Base-by-base conservation (phyloP, 164 flowering plant species). In the Magnolia changhungtana region DNA sequence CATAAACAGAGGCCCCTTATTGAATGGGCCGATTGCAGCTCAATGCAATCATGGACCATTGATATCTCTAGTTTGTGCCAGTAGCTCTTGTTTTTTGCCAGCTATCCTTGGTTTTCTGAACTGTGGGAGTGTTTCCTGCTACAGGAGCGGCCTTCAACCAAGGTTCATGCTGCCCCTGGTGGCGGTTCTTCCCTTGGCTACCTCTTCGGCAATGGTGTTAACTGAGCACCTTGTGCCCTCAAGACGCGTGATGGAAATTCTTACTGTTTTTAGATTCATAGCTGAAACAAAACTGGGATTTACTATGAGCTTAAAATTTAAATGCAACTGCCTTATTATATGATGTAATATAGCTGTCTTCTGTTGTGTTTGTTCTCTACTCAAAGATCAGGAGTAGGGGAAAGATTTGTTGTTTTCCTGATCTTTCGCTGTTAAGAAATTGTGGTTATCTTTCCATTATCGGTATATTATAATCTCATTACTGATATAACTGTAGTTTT, bases 111-210 rank as follows among this genome's bases (percentile, higher is more conserved):
- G 45, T 37, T 37, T 37, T 37, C 45, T 4, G 7, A 37, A 37
- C 45, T 37, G 45, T 37, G 45, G 45, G 45, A 37, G 7, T 37
- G 45, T 37, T 37, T 79, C 63, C 52, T 82, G 71, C 20, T 84
- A 74, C 79, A 70, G 78, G 79, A 77, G 7, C 79, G 79, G 24
- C 79, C 79, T 18, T 77, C 79, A 1, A 77, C 79, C n/a, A 77
- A 77, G 74, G 79, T 77, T 63, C 79, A 77, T 72, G 63, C 79
- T 16, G 79, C 79, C 69, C 79, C 79, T 23, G 79, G 79, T 71
- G 79, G 79, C 23, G 79, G 79, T 50, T 77, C 79, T 65, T 77
- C 79, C 20, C 74, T 77, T 2, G 79, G 74, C 13, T 77, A 77
- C 63, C 69, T 77, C n/a, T 77, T 77, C 50, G 79, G 78, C 61